Conservation (phyloP, 1,284 basidiomycete genomes). For the Entoloma clypeatum region DNA sequence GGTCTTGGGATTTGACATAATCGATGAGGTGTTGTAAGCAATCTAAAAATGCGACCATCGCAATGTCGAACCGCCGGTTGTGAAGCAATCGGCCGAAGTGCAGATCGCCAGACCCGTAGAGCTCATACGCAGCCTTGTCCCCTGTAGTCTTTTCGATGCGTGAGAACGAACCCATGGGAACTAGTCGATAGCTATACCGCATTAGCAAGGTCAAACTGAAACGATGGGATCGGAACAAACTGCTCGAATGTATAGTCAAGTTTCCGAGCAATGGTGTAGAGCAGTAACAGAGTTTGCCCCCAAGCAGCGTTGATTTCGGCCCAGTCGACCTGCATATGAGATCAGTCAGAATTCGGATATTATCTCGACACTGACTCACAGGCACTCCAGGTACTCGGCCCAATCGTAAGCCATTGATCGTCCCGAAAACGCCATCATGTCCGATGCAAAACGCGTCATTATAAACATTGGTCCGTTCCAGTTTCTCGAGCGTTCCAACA, state of each 20-base stretch:
- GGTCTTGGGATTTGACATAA: slow-evolving; percentile 71
- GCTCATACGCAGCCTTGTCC: slow-evolving; percentile 81
- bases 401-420: slow-evolving; percentile 92
- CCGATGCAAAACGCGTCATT: slow-evolving; percentile 99
- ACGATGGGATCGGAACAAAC: slow-evolving; percentile 40
- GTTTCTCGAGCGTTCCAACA: slow-evolving; percentile 72
- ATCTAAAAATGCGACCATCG: slow-evolving; percentile 94
- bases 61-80: slow-evolving; percentile 93
- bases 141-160: slow-evolving; percentile 82
- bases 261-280: slow-evolving; percentile 89
- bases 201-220: slow-evolving; percentile 12
- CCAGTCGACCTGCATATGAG: slow-evolving; percentile 79
- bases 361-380: slow-evolving; percentile 36
- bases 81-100: slow-evolving; percentile 86
- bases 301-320: slow-evolving; percentile 98
- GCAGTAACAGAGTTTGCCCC: slow-evolving; percentile 91
- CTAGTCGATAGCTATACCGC: slow-evolving; percentile 70
- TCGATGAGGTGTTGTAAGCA: slow-evolving; percentile 91
- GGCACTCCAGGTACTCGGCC: slow-evolving; percentile 80
- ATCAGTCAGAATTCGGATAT: slow-evolving; percentile 4
- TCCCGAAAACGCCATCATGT: slow-evolving; percentile 90
- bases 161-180: slow-evolving; percentile 92
- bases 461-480: slow-evolving; percentile 95
- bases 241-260: slow-evolving; percentile 84
- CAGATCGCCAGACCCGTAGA: slow-evolving; percentile 89